Evolutionary conservation across 1,139 yeast species (phyloP), one percentile per base, ranked within the genome.

Genomic region (Komagataea norvegica): DNA sequence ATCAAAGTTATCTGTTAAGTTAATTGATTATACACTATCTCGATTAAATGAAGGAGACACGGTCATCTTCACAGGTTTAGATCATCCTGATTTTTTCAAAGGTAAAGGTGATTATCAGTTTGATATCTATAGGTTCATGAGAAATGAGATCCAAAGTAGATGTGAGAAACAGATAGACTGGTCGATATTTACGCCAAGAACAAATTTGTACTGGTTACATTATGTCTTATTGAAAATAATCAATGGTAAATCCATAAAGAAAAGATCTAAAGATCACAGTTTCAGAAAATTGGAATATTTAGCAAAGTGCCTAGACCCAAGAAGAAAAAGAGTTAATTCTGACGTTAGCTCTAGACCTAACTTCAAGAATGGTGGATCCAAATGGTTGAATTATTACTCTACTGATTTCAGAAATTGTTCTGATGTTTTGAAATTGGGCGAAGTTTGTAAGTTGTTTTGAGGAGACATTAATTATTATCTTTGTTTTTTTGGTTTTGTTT

Each of bases 11-110:
- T 24, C 33, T 8, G 75, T 77, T 10, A 72, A 75, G 8, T 51
- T 80, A n/a, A 72, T 78, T 41, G 83, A 77, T 51, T 74, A 72
- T 46, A 72, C 79, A 3, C 60, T 76, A 16, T 67, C 79, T 8
- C 61, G 86, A 40, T 72, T 68, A 4, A 49, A 59, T 13, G 57
- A 59, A 22, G 56, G 52, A 8, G 39, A 43, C 8, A 54, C 57
- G 18, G 51, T 59, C 2, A 51, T 63, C 38, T 67, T 54, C 38
- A 66, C 71, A n/a, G 59, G 72, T 28, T 53, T 69, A 26, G 72
- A 67, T 43, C 76, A 74, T 45, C 79, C 75, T 6, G 69, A 69
- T 30, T 67, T 74, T 44, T 74, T 71, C 57, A 63, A 64, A 38
- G 74, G 74, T 25, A 61, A 66, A 34, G 73, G 73, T 8, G 77